Conservation (phyloP, 371 early-diverging fungal genomes). For the Mucor mucedo region DNA sequence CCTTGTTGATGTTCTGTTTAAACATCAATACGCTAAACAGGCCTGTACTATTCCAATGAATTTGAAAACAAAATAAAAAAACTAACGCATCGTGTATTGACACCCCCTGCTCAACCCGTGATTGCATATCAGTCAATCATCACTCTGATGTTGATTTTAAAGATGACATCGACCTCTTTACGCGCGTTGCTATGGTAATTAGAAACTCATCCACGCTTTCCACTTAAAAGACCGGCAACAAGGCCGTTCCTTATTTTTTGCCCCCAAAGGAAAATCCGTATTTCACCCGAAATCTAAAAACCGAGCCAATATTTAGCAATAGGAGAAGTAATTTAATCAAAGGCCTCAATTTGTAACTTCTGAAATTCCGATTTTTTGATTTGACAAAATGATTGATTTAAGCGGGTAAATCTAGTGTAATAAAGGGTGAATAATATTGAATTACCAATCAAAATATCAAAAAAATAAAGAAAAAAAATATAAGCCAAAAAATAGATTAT, state of each 20-base stretch:
- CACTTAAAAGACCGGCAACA: background rate
- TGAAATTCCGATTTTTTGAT: background rate
- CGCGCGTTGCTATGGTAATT: background rate
- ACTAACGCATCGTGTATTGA: background rate
- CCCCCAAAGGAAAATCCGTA: background rate
- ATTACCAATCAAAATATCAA: slow-evolving; percentile 3
- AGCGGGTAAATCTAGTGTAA: slow-evolving; percentile 6
- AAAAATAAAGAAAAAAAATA: background rate
- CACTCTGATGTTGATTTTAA: no score
- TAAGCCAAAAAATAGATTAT: no score
- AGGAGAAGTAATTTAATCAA: background rate
- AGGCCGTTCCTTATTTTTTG: background rate
- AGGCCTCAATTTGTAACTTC: no score
- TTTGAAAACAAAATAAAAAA: background rate
- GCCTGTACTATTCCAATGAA: background rate
- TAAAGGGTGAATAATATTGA: background rate
- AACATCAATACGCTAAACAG: background rate
- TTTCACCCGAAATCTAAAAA: background rate
- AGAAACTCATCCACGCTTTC: background rate
- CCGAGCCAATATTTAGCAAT: background rate
- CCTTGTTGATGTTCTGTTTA: background rate
- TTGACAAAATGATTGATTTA: background rate
- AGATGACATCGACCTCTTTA: background rate
- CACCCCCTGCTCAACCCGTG: no score
- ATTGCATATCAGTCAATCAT: no score